Conservation (phyloP, 2,329 filamentous ascomycete species). For the Pseudocercospora vitis region DNA sequence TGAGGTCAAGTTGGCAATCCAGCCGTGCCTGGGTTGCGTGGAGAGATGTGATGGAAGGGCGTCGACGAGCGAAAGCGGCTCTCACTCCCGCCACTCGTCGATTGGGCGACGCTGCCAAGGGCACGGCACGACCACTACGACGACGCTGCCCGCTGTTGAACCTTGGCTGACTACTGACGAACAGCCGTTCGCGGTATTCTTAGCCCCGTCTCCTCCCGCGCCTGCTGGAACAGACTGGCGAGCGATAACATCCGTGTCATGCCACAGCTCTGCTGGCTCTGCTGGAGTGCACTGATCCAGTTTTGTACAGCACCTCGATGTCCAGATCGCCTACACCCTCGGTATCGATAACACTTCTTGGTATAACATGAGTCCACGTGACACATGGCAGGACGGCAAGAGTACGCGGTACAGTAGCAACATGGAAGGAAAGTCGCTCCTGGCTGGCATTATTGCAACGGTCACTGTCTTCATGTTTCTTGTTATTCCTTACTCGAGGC, state of each 20-base stretch:
- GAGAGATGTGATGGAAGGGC: neutral
- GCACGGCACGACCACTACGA: neutral
- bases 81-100: neutral
- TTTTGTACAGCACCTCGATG: no score
- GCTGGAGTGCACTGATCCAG: no score
- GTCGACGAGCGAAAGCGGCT: neutral
- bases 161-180: neutral
- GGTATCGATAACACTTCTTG: no score
- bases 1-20: neutral
- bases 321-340: no score
- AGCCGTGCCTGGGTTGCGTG: neutral
- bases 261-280: no score
- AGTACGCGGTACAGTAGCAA: no score
- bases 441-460: no score
- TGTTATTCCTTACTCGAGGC: neutral
- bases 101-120: neutral
- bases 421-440: neutral
- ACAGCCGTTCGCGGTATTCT: neutral
- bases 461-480: neutral
- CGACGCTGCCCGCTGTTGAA: neutral
- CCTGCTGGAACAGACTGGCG: no score
- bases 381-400: no score
- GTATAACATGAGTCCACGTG: no score
- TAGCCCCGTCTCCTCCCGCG: no score
- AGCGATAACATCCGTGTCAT: no score